Base-by-base conservation (phyloP, 2,329 filamentous ascomycete species). In the Cytospora schulzeri region DNA sequence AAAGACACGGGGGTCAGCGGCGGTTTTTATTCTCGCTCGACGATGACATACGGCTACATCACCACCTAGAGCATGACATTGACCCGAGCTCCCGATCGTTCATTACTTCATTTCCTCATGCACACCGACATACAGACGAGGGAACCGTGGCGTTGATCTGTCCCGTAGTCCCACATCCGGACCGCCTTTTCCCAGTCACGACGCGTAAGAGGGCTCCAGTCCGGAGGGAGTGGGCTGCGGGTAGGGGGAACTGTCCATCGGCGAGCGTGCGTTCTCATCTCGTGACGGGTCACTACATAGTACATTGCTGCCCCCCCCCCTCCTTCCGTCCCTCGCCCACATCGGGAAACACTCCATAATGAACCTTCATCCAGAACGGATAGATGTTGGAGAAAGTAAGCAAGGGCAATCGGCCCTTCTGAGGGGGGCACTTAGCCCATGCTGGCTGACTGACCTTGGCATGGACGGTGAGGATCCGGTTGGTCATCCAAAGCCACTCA, bases 371-470 rank as follows among this genome's bases (percentile, higher is more conserved):
- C 45, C n/a, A 48, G 19, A 14, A 3, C 45, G n/a, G 45, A 7
- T 19, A 22, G 8, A 22, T 15, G n/a, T 35, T 35, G 53, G n/a
- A 14, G 41, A 41, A n/a, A 19, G 31, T 29, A 6, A 14, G 31
- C 24, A 22, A 33, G 45, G 33, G 52, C 52, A 64, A 61, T 66
- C 62, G 65, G 65, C 52, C 65, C 65, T 61, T 66, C 48, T 66
- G 38, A 57, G 60, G 41, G n/a, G 19, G 45, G 24, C 5, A 31
- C 5, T 19, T 15, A 19, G 24, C 22, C 52, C 29, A 31, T 12
- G 22, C 22, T 15, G 14, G 11, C 45, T 24, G n/a, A 48, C 45
- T 24, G n/a, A 48, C 45, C n/a, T 19, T 48, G n/a, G 45, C 45
- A 48, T 12, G 5, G 45, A 48, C 3, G 11, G n/a, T 48, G n/a